Evolutionary conservation across 108 stramenopile genomes (phyloP), one percentile per base, ranked within the genome.

Genomic region (Schizochytrium sp.): DNA sequence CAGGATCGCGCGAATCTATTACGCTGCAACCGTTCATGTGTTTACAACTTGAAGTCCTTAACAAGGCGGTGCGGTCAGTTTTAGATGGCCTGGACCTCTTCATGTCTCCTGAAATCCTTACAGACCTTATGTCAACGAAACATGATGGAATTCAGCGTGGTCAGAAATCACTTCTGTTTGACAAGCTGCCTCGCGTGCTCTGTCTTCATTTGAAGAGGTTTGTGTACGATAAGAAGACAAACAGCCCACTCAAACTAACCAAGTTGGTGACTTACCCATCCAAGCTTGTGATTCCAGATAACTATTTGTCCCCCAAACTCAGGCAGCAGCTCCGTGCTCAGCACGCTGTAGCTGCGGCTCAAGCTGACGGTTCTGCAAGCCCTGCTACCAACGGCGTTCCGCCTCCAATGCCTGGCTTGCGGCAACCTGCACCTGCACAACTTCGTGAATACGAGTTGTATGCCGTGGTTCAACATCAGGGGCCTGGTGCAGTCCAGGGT

Each of bases 1-100:
- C 53, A 10, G 76, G 76, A 5, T 47, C 76, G 17, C 47, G 53
- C 50, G 76, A 83, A 28, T 83, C 76, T 40, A 83, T 83, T 83
- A 83, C 76, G 13, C 76, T 83, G 76, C 76, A 83, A 53, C 76
- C 76, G 10, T 83, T 83, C 76, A 83, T 83, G 76, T 83, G 76
- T 55, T 53, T 83, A 8, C 76, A 83, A 53, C 76, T 83, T 53
- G 76, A 83, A 38, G 76, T 83, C 50, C 76, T 83, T 5, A 83
- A 83, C 76, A 55, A 49, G 50, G 53, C 47, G 15, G 76, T 83
- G 5, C 47, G 50, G 0, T 83, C 76, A 47, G 50, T 83, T 56
- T 10, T 55, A 10, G 76, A 83, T 53, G 76, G 50, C 55, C 76
- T 83, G 47, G 76, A 83, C 50, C 76, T 83, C 53, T 83, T 55